Base-by-base conservation (phyloP, 202 grass and related monocot species). In the Panicum virgatum region DNA sequence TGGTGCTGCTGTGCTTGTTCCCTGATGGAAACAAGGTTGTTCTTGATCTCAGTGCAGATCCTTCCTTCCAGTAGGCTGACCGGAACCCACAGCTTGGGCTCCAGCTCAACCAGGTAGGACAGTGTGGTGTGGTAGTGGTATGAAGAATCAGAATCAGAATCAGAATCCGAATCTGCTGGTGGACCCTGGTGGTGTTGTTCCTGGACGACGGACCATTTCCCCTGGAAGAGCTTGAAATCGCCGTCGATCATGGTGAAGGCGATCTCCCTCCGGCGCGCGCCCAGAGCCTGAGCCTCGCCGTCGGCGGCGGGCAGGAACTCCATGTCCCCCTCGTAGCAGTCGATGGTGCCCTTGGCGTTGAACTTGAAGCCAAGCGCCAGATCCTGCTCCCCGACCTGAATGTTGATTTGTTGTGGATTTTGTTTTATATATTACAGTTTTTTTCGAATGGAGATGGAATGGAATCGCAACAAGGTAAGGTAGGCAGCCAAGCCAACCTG, bases 21-120 rank as follows among this genome's bases (percentile, higher is more conserved):
- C 70, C 86, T 90, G 30, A 98, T 75, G 8, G 53, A 86, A 66
- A 90, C 45, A 58, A 98, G 96, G 59, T 95, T 98, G 42, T 52
- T 83, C 78, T 91, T 90, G 56, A 98, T 88, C 76, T 98, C 96
- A 6, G 75, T 95, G 22, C 92, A 98, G 40, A 95, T 81, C 57
- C 88, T 94, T 54, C 92, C 84, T 90, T 98, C 92, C 53, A 98
- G 87, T 32, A 98, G 62, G 61, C 71, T 76, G 25, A 93, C 86
- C 4, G 95, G 95, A 59, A 98, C 84, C 92, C 92, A 93, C 66
- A 98, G 87, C 82, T 98, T 98, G 1, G 95, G 92, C 34, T 94
- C 90, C 73, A 98, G 82, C 80, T 98, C 95, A 23, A 95, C 88
- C n/a, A 63, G 18, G 37, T 98, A 98, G 5, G 77, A 85, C 44